Evolutionary conservation across 179 eudicot species (phyloP).

Genomic region (Patellifolia procumbens): DNA sequence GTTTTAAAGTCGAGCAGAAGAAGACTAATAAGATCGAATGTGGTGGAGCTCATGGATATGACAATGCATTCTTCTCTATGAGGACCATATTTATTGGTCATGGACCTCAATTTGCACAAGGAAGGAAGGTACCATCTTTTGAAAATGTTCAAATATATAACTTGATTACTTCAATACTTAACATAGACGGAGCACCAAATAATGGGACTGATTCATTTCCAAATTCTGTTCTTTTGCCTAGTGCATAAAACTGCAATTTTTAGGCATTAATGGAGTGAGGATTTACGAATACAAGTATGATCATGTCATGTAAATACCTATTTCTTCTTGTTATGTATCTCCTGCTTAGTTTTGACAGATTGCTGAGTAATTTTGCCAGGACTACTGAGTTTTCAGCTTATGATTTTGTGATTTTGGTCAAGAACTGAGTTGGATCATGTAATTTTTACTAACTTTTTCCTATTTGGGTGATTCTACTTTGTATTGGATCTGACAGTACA

Average conservation of each 20-base stretch:
- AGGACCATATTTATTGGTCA: conserved; percentile 82
- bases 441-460: too few relatives aligned
- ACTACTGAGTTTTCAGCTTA: background rate
- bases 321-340: background rate
- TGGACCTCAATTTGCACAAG: conserved; percentile 79
- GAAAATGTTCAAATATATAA: conserved; percentile 87
- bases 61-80: conserved; percentile 84
- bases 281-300: background rate
- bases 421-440: too few relatives aligned
- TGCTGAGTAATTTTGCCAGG: background rate
- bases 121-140: conserved; percentile 73
- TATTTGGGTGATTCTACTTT: too few relatives aligned
- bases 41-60: conserved; percentile 98
- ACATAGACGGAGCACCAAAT: conserved; percentile 65
- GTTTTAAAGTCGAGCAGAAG: conserved; percentile 70
- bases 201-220: conserved; percentile 68
- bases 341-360: background rate
- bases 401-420: too few relatives aligned
- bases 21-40: conserved; percentile 55
- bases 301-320: background rate
- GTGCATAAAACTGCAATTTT: conserved; percentile 3
- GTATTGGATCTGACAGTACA: too few relatives aligned
- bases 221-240: conserved; percentile 49
- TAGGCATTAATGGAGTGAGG: background rate
- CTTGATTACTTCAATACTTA: conserved; percentile 68